Evolutionary conservation across 2,329 filamentous ascomycete species (phyloP).

Genomic region (Teratosphaeria gauchensis): DNA sequence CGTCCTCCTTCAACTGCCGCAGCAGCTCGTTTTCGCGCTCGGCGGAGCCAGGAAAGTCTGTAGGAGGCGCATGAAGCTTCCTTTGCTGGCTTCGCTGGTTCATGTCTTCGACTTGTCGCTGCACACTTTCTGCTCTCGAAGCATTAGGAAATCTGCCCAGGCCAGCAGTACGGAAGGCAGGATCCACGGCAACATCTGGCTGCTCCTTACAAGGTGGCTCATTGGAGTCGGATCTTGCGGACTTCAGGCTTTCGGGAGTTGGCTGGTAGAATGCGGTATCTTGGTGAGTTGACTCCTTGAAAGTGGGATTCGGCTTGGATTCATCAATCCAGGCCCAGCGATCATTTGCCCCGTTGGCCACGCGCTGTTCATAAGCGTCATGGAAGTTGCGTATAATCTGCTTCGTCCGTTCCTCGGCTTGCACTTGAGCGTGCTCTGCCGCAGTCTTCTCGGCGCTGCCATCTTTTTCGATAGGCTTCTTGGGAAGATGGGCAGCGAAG

Average conservation of each 20-base stretch:
- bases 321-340: background rate
- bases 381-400: background rate
- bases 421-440: background rate
- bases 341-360: background rate
- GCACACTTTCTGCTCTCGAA: background rate
- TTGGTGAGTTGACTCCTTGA: too few species aligned
- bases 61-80: background rate
- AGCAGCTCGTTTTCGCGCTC: background rate
- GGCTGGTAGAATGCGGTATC: background rate
- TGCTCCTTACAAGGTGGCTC: background rate
- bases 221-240: background rate
- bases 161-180: background rate
- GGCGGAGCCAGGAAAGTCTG: background rate
- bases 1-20: background rate
- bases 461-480: background rate
- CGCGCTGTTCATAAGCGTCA: background rate
- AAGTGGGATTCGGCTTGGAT: too few species aligned
- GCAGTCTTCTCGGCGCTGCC: background rate
- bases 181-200: background rate
- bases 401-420: background rate
- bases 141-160: background rate
- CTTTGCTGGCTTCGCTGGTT: background rate
- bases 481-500: background rate
- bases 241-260: background rate
- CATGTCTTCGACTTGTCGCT: background rate